Evolutionary conservation across 192 early-diverging fungal genomes (phyloP), one percentile per base, ranked within the genome.

Genomic region (Podila epicladia): DNA sequence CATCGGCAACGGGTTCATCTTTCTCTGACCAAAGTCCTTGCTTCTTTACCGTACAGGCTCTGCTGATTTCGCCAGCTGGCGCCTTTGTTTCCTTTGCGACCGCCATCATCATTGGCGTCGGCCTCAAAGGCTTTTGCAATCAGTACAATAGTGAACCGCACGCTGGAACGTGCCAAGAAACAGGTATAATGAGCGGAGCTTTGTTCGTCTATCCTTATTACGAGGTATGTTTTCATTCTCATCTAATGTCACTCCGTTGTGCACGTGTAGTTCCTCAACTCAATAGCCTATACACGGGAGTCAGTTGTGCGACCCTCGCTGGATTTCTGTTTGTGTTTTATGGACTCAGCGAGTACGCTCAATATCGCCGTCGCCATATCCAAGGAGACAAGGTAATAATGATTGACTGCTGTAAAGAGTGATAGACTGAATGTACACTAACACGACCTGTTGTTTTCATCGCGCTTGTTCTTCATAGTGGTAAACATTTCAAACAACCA

Each of bases 301-400:
- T 48, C 24, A 32, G 31, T 9, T 73, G 64, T 31, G 26, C 38
- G 12, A 24, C 71, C 12, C 38, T 73, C 29, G 62, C 41, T 6
- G 57, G 63, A 11, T 26, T 58, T 3, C 48, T 58, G 33, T 73
- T 73, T 59, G 38, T 33, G 7, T 48, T 73, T 13, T 73, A 73
- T 32, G 63, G 48, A 6, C 9, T 35, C 4, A 64, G 49, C 19
- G 71, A 72, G 37, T 64, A 58, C 63, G 11, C 29, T 9, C 63
- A 73, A 24, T 64, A 73, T 22, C 32, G 55, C 38, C 62, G 55
- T 3, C 62, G 71, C 0, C 70, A 72, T 31, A 8, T 72, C 32
- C 63, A 64, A 0, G 62, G 70, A 8, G 61, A 72, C 49, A 63
- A 72, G 61, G 62, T 64, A 70, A 38, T 26, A 12, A 45, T 8